Base-by-base conservation (phyloP, 441 rosid species). In the Macaranga tanarius region DNA sequence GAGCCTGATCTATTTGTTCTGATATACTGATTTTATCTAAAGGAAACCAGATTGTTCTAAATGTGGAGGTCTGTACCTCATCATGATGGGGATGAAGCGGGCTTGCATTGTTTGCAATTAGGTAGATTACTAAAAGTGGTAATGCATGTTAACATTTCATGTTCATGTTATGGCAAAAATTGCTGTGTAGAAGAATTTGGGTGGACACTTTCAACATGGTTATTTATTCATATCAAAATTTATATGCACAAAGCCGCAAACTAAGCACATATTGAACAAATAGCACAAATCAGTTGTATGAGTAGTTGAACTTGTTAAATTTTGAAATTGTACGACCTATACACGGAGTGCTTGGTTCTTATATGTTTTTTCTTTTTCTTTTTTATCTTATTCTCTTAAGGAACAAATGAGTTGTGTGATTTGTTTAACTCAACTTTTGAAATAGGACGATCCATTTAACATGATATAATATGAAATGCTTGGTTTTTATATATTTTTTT, bases 171-270 rank as follows among this genome's bases (percentile, higher is more conserved):
- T 40, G 51, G 8, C 51, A 40, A 15, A 19, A 25, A 34, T 69
- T 62, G 7, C 34, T 25, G 42, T 47, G 7, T 47, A 10, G 10
- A 11, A 58, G 45, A 34, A 48, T 54, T 51, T 68, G 28, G 58
- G 51, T 38, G 7, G 50, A 19, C 31, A 67, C 38, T 55, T 31
- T 19, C 28, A 26, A 45, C 22, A 45, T 25, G 69, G 56, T 15
- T 65, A 45, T 9, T 19, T 47, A 48, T 71, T 59, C 47, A 28
- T 12, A 47, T 51, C 16, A 26, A 71, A 71, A n/a, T 71, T 19
- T 55, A 70, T 70, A 11, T 61, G 54, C 13, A 59, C 31, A 58
- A n/a, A n/a, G n/a, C n/a, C n/a, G n/a, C n/a, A n/a, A 13, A 17
- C 38, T 22, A 17, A 13, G 10, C 12, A 44, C 45, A 11, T 47